Base-by-base conservation (phyloP, 2,329 filamentous ascomycete genomes). In the Arachnomyces sp. region DNA sequence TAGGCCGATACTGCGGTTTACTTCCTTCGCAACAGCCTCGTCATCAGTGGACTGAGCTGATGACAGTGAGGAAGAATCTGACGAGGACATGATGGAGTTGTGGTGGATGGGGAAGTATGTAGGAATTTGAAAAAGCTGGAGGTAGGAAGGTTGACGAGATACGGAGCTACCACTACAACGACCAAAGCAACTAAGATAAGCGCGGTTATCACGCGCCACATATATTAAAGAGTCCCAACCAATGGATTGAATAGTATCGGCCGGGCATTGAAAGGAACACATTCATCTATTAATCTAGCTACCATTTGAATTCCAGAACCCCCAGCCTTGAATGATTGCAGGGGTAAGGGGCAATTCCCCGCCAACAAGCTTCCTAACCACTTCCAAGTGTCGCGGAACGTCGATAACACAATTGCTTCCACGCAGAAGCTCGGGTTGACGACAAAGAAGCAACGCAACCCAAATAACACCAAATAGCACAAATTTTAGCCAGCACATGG, bases 1-100 rank as follows among this genome's bases (percentile, higher is more conserved):
- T 41, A 71, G 63, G 30, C 64, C 67, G 25, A 58, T 54, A 25
- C 58, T 58, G 48, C 63, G 59, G 35, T 67, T 61, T 40, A 65
- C 51, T 36, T 60, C 58, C 46, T 60, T 60, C 12, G 58, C 55
- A 45, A 60, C 55, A 13, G 59, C 56, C 52, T 80, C 77, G 53
- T 81, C 75, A 51, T 80, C 76, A 31, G 71, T 72, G 15, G 74
- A 70, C 11, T 74, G 73, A 34, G 73, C 70, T 36, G 76, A 77
- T 28, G 76, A 79, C 36, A 79, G 64, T 16, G 70, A 71, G 74
- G 31, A 73, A 70, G 72, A 73, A 53, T 76, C 75, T 45, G 68
- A 71, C 63, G 73, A 72, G 38, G 61, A 59, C 60, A 66, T 65
- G 49, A 44, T 61, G 41, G 51, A 52, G 41, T 46, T 46, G 43